Evolutionary conservation across 1,139 yeast genomes (phyloP).

Genomic region (Williopsis jadinii): DNA sequence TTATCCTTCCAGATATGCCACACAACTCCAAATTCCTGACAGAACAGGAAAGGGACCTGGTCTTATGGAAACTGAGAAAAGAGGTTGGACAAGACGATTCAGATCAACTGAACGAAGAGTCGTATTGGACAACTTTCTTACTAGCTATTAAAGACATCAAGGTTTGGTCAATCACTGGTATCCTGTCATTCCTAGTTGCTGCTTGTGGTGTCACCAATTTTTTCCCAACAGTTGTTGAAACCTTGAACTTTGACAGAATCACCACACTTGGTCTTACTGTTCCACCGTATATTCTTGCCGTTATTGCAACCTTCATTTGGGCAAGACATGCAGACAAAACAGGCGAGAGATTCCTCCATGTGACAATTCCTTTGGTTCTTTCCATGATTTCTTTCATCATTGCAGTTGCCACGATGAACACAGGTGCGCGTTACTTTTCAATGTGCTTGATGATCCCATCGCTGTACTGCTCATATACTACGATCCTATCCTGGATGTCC

Average conservation of each 20-base stretch:
- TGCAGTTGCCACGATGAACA: conserved; percentile 46
- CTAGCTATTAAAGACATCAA: conserved; percentile 38
- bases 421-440: conserved; percentile 54
- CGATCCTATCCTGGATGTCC: conserved; percentile 50
- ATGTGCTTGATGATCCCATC: conserved; percentile 59
- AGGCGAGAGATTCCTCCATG: conserved; percentile 51
- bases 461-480: conserved; percentile 48
- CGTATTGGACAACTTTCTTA: conserved; percentile 32
- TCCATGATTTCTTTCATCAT: conserved; percentile 46
- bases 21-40: conserved; percentile 33
- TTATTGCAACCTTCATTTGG: conserved; percentile 45
- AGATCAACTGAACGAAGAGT: conserved; percentile 33
- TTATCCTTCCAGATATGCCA: conserved; percentile 37
- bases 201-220: conserved; percentile 54
- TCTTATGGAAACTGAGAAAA: conserved; percentile 47
- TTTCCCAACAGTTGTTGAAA: conserved; percentile 53
- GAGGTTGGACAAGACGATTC: conserved; percentile 49
- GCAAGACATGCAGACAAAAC: conserved; percentile 52
- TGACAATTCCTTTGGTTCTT: conserved; percentile 36
- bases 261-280: conserved; percentile 51
- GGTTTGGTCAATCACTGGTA: conserved; percentile 40
- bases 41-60: conserved; percentile 35
- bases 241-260: conserved; percentile 42
- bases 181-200: conserved; percentile 44
- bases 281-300: conserved; percentile 54